phyloP scores from a whole-genome alignment of 179 eudicot genomes.

The Actinidia polygama region DNA sequence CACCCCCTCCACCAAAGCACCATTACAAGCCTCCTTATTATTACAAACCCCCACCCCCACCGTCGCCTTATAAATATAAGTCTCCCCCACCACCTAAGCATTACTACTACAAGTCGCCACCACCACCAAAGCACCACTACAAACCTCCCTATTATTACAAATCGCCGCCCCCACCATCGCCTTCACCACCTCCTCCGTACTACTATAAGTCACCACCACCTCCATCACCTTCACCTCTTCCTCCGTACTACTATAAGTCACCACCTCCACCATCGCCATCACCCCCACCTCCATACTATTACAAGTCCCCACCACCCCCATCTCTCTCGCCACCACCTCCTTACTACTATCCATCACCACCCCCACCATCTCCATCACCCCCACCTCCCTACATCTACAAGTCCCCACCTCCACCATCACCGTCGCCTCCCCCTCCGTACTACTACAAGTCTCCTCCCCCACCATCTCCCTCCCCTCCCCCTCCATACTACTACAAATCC shows the following conservation, averaged over 20 bases:
- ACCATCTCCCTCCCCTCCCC: too few species aligned
- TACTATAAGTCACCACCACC: neutral
- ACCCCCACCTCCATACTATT: too few species aligned
- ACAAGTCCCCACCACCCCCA: too few species aligned
- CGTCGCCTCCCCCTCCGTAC: neutral
- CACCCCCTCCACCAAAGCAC: neutral
- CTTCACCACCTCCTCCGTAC: neutral
- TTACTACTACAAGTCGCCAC: neutral
- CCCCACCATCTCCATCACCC: too few species aligned
- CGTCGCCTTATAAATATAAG: neutral
- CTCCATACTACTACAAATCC: too few species aligned
- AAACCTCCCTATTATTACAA: neutral
- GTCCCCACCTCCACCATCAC: neutral
- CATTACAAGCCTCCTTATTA: neutral
- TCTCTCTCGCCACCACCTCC: too few species aligned
- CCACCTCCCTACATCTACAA: too few species aligned
- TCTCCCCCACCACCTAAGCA: neutral
- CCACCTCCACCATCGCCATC: too few species aligned
- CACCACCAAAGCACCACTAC: neutral
- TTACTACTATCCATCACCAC: too few species aligned
- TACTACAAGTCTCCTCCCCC: neutral
- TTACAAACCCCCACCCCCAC: neutral
- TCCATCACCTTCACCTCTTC: too few species aligned
- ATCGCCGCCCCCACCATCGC: neutral
- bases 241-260: too few species aligned